phyloP scores from a whole-genome alignment of 192 early-diverging fungal species.

The Mortierella hygrophila region DNA sequence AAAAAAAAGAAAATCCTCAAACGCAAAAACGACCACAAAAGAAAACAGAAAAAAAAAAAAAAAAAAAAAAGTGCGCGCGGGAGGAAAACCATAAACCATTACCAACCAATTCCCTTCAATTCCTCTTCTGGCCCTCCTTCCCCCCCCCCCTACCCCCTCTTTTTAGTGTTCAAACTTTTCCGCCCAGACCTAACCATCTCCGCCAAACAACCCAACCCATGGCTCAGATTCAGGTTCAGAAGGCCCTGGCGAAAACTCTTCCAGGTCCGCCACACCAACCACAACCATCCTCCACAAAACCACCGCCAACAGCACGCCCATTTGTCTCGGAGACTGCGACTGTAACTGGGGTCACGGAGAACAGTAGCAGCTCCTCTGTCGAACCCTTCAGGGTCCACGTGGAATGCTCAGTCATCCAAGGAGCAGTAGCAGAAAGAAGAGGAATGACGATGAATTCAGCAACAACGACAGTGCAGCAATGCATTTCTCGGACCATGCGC shows the following conservation, averaged over 20 bases:
- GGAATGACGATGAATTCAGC: neutral
- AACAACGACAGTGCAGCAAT: neutral
- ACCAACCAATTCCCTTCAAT: too few relatives aligned
- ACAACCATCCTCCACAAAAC: neutral
- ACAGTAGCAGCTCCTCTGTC: neutral
- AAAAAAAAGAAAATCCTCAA: too few relatives aligned
- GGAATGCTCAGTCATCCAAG: neutral
- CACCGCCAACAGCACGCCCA: neutral
- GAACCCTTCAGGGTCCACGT: neutral
- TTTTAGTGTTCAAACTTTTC: too few relatives aligned
- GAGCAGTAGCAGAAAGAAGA: neutral
- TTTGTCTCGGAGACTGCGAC: neutral
- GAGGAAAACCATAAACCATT: too few relatives aligned
- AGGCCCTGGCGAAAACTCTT: neutral
- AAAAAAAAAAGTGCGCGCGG: too few relatives aligned
- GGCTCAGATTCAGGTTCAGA: neutral
- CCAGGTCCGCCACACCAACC: neutral
- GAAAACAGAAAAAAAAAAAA: too few relatives aligned
- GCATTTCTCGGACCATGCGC: neutral
- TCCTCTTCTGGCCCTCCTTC: too few relatives aligned
- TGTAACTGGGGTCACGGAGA: neutral
- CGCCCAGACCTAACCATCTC: neutral
- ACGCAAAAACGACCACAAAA: too few relatives aligned
- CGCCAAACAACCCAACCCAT: neutral
- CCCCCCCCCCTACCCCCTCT: too few relatives aligned